phyloP scores from a whole-genome alignment of 2,329 filamentous ascomycete species.

The Dryadomyces quercivorus region DNA sequence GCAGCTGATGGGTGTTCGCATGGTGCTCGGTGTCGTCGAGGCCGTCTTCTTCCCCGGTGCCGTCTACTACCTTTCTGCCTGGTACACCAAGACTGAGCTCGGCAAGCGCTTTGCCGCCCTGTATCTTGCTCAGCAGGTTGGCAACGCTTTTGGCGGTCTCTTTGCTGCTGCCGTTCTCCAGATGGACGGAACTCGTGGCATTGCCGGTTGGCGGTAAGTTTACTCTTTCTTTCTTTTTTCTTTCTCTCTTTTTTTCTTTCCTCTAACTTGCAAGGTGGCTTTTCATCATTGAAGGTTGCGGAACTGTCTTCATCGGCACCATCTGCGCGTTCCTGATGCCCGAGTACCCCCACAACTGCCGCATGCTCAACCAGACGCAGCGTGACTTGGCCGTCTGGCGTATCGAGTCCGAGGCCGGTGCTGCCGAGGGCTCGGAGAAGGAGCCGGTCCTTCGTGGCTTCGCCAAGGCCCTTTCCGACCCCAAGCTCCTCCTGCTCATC shows the following conservation, averaged over 20 bases:
- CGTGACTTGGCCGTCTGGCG: slow-evolving; percentile 21
- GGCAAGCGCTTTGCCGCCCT: slow-evolving; percentile 23
- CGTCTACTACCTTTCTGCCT: slow-evolving; percentile 27
- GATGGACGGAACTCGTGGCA: slow-evolving; percentile 30
- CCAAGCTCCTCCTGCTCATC: slow-evolving; percentile 7
- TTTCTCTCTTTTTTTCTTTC: not conserved
- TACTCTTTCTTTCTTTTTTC: slow-evolving; percentile 24
- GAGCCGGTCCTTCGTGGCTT: slow-evolving; percentile 15
- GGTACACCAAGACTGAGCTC: slow-evolving; percentile 27
- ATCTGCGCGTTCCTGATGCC: slow-evolving; percentile 24
- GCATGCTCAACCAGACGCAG: slow-evolving; percentile 18
- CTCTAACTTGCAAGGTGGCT: slow-evolving; percentile 19
- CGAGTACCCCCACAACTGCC: slow-evolving; percentile 26
- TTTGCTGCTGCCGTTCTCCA: slow-evolving; percentile 34
- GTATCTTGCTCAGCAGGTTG: slow-evolving; percentile 19
- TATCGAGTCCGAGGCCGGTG: slow-evolving; percentile 21
- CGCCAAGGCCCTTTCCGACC: slow-evolving; percentile 3
- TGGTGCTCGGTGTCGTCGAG: slow-evolving; percentile 23
- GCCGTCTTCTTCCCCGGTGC: slow-evolving; percentile 25
- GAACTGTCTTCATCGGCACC: slow-evolving; percentile 26
- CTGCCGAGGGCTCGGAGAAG: slow-evolving; percentile 23
- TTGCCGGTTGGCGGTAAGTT: slow-evolving; percentile 39
- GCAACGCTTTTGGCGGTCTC: slow-evolving; percentile 29
- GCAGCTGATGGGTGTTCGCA: slow-evolving; percentile 21
- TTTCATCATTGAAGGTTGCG: slow-evolving; percentile 31